Conservation (phyloP, 345 rosid species). For the Salix brachista region DNA sequence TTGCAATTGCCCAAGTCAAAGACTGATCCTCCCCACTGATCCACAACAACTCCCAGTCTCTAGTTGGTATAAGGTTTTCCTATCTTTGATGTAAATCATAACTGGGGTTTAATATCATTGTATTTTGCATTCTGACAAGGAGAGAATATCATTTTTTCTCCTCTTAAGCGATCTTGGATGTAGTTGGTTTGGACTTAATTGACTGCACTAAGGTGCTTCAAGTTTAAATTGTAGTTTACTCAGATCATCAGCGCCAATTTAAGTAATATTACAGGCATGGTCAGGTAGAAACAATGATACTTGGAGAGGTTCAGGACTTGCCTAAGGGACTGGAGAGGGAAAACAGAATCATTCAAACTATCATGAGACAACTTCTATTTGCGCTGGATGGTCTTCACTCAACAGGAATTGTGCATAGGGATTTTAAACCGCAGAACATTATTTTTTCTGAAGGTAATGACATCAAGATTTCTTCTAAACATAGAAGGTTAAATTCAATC, state of each 20-base stretch:
- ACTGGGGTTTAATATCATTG: not conserved
- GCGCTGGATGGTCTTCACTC: conserved; percentile 97
- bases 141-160: not conserved
- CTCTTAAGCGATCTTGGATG: not conserved
- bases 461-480: not conserved
- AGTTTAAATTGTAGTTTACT: not conserved
- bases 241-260: not conserved
- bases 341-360: conserved; percentile 76
- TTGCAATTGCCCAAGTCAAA: not conserved
- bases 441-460: conserved; percentile 89
- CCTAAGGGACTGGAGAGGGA: conserved; percentile 88
- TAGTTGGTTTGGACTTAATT: not conserved
- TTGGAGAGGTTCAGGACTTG: conserved; percentile 68
- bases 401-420: conserved; percentile 93
- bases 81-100: not conserved
- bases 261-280: conserved; percentile 9
- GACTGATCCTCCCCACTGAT: not conserved
- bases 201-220: conserved; percentile 7
- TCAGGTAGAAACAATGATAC: conserved; percentile 87
- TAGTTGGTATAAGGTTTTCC: not conserved
- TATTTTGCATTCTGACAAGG: not conserved
- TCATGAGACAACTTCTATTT: conserved; percentile 82
- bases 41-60: not conserved
- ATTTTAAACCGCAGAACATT: conserved; percentile 86
- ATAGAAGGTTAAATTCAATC: not conserved